phyloP scores from a whole-genome alignment of 2,329 filamentous ascomycete species.

The Botrytis sinoallii region DNA sequence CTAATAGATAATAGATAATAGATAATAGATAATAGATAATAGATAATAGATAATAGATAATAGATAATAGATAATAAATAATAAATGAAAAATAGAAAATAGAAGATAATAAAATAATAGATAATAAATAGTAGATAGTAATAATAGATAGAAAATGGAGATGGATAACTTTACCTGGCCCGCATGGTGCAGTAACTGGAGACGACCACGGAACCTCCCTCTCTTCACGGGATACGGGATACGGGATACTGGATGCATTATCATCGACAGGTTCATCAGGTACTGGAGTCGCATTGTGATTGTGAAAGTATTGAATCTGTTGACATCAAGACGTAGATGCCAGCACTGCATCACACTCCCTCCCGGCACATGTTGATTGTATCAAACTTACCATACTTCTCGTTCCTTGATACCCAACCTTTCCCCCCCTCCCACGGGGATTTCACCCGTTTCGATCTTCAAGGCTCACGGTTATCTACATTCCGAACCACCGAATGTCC shows the following conservation, averaged over 20 bases:
- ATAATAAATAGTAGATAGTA: too few species aligned
- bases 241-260: not conserved
- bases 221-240: not conserved
- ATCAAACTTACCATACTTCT: not conserved
- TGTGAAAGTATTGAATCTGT: not conserved
- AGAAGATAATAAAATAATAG: too few species aligned
- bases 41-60: too few species aligned
- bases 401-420: constrained; percentile 1
- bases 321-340: not conserved
- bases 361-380: not conserved
- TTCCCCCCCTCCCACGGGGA: not conserved
- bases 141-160: not conserved
- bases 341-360: not conserved
- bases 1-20: too few species aligned
- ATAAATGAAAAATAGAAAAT: too few species aligned
- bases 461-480: not conserved
- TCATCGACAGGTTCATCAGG: not conserved
- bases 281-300: not conserved
- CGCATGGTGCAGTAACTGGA: not conserved
- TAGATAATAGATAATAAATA: too few species aligned
- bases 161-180: not conserved
- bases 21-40: too few species aligned
- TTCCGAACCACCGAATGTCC: not conserved
- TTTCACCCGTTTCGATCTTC: not conserved
- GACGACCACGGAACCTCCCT: not conserved